Conservation (phyloP, 2,329 filamentous ascomycete genomes). For the Trichoderma atroviride region DNA sequence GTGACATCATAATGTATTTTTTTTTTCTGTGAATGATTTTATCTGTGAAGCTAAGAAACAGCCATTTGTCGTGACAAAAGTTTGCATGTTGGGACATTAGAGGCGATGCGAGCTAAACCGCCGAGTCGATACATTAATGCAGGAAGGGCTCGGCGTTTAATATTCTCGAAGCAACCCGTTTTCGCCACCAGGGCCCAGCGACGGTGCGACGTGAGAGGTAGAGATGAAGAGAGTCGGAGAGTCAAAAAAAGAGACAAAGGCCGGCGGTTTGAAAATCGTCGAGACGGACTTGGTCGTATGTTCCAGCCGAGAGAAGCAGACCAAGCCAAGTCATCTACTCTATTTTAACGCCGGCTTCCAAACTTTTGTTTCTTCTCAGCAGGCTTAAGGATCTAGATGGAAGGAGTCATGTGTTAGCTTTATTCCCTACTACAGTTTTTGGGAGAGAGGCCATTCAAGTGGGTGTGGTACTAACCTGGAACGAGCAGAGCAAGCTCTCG, state of each 20-base stretch:
- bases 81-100: constrained; percentile 44
- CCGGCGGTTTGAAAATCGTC: constrained; percentile 13
- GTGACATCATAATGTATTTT: constrained; percentile 27
- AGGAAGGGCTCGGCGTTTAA: constrained; percentile 23
- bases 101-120: constrained; percentile 36
- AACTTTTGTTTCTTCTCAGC: constrained; percentile 99
- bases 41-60: constrained; percentile 49
- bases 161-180: constrained; percentile 24
- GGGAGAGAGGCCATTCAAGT: background rate
- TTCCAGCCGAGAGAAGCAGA: constrained; percentile 25
- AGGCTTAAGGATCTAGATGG: constrained; percentile 85
- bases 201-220: constrained; percentile 27
- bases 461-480: constrained; percentile 69
- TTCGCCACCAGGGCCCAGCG: constrained; percentile 27
- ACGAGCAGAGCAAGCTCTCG: constrained; percentile 96
- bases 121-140: constrained; percentile 28
- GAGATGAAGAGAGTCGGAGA: constrained; percentile 29
- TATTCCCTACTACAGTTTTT: background rate
- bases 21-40: constrained; percentile 38
- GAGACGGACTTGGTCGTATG: constrained; percentile 32
- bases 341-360: constrained; percentile 77
- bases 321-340: constrained; percentile 26
- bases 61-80: constrained; percentile 46
- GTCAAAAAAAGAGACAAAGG: constrained; percentile 24
- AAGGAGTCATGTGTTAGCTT: background rate